A percentile compares a stretch with the other conserved stretches of the same genome.
Evolutionary conservation across 306 rosid genomes (phyloP).

Genomic region (Biancaea sappan): DNA sequence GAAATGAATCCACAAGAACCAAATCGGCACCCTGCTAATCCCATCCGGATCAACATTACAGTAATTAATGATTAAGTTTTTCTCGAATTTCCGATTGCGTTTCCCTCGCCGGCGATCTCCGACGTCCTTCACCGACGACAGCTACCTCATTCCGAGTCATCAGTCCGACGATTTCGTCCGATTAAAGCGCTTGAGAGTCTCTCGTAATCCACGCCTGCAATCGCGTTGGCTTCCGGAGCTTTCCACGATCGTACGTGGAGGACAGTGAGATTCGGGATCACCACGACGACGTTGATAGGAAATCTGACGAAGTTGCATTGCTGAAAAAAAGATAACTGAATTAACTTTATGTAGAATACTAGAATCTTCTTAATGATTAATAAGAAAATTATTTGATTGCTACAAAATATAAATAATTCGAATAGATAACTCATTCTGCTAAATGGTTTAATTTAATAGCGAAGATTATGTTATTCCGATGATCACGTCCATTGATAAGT

Average conservation of each 20-base stretch:
- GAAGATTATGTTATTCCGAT: no score
- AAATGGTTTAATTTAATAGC: no score
- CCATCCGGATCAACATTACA: background rate
- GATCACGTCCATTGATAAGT: no score
- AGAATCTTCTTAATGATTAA: no score
- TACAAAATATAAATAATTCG: no score
- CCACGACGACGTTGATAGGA: background rate
- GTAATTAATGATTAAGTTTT: background rate
- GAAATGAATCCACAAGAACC: background rate
- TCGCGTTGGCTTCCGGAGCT: slow-evolving; percentile 24
- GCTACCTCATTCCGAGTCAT: background rate
- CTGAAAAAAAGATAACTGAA: no score
- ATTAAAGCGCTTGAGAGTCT: no score
- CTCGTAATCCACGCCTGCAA: background rate
- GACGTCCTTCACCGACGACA: background rate
- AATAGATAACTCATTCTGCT: no score
- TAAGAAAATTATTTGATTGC: no score
- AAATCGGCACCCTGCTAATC: background rate
- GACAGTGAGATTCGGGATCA: background rate
- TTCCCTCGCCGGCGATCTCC: background rate
- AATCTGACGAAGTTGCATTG: background rate
- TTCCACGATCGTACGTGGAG: slow-evolving; percentile 25
- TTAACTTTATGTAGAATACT: no score
- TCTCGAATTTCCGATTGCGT: background rate
- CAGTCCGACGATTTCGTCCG: background rate